Evolutionary conservation across 2,329 filamentous ascomycete genomes (phyloP).

Genomic region (Ophiostoma tasmaniense): DNA sequence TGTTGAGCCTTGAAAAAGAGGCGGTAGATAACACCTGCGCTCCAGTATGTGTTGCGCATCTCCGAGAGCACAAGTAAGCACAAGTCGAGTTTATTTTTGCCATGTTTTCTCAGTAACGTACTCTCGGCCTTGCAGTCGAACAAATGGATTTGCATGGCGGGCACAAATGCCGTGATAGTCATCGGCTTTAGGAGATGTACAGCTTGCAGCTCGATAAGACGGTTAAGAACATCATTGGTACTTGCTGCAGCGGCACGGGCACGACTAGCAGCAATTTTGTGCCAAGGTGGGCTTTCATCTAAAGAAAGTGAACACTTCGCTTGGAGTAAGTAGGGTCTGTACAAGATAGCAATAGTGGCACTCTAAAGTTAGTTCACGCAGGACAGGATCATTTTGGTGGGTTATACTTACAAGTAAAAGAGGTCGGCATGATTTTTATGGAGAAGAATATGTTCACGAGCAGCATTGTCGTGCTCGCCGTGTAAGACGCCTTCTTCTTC

Average conservation of each 20-base stretch:
- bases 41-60: constrained; percentile 9
- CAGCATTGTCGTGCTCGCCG: background rate
- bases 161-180: constrained; percentile 9
- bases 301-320: background rate
- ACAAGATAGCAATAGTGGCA: background rate
- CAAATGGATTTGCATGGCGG: constrained; percentile 12
- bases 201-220: constrained; percentile 8
- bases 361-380: background rate
- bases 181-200: constrained; percentile 10
- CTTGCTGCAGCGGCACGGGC: constrained; percentile 2
- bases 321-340: background rate
- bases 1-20: constrained; percentile 4
- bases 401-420: background rate
- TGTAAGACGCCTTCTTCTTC: background rate
- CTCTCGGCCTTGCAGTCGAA: constrained; percentile 8
- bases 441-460: background rate
- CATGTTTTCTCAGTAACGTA: background rate
- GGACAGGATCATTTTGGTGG: background rate
- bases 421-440: background rate
- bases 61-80: constrained; percentile 8
- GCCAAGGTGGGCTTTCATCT: background rate
- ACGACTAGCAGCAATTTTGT: constrained; percentile 4
- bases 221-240: constrained; percentile 6
- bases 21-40: constrained; percentile 4
- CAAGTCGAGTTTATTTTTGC: constrained; percentile 10